phyloP scores from a whole-genome alignment of 441 rosid genomes.

The Capsella rubella region DNA sequence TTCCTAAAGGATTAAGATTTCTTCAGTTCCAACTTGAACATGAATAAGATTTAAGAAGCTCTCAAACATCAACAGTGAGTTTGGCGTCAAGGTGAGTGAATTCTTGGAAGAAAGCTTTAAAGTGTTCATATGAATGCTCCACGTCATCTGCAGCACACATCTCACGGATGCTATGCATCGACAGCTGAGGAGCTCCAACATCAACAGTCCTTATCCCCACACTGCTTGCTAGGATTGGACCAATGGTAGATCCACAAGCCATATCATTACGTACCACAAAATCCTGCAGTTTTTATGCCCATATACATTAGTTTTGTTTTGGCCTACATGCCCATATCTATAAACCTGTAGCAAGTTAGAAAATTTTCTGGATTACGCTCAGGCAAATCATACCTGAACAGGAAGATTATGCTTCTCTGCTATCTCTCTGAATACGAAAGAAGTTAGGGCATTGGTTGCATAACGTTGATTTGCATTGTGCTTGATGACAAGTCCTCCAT shows the following conservation, averaged over 20 bases:
- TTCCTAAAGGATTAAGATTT: conserved; percentile 19
- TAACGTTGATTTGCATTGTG: conserved; percentile 97
- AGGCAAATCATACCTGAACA: conserved; percentile 61
- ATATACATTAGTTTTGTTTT: not conserved
- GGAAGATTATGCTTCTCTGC: conserved; percentile 80
- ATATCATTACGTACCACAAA: conserved; percentile 97
- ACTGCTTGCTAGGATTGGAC: conserved; percentile 94
- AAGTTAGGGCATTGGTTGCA: conserved; percentile 92
- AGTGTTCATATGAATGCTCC: conserved; percentile 78
- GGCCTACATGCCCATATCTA: too few species aligned
- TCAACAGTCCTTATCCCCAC: conserved; percentile 96
- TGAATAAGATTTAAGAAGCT: conserved; percentile 13
- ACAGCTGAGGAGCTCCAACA: conserved; percentile 94
- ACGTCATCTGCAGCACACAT: conserved; percentile 96
- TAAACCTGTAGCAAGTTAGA: conserved; percentile 11
- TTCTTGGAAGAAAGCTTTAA: conserved; percentile 87
- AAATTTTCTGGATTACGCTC: not conserved
- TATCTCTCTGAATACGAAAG: conserved; percentile 86
- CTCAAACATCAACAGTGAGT: conserved; percentile 69
- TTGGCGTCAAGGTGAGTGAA: conserved; percentile 71
- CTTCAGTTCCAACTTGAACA: not conserved
- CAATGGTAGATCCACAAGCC: conserved; percentile 96
- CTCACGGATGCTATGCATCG: conserved; percentile 98
- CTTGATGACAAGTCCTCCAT: conserved; percentile 98
- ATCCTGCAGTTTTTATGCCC: conserved; percentile 58